Evolutionary conservation across 371 early-diverging fungal genomes (phyloP), one percentile per base, ranked within the genome.

Genomic region (Mucor irregularis): DNA sequence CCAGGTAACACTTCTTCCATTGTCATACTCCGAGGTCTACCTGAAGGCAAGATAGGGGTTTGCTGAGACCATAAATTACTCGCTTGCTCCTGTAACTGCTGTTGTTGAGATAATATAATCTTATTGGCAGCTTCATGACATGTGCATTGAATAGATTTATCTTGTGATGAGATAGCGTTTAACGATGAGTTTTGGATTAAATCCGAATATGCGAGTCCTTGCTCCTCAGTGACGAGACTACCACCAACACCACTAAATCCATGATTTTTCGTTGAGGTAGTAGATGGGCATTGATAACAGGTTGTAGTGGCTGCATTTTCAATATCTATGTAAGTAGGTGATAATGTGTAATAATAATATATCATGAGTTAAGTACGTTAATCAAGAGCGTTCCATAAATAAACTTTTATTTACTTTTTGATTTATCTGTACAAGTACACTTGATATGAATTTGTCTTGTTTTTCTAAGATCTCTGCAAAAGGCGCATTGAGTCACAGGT

Each of bases 401-500:
- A n/a, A n/a, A n/a, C n/a, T n/a, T n/a, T n/a, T 21, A 30, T n/a
- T 31, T 56, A 56, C 56, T 55, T 55, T 62, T 56, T 5, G 17
- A 29, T 26, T 62, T 58, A 16, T 85, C 77, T 31, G 69, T 63
- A 61, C 88, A 89, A 17, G 74, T 68, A 48, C 90, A 89, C 61
- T 84, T 83, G 11, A 83, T 78, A 62, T 84, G 85, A n/a, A 83
- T 73, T 62, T 86, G 86, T 44, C 79, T 76, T 8, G 81, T 79
- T 59, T 81, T 84, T 51, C 88, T 77, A 37, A 85, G 70, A 46
- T 85, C 82, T 38, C 84, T 80, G 62, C 90, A 89, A 68, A 78
- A 78, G 28, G 68, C 53, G 60, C 90, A 89, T 64, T 89, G 90
- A 17, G 85, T 83, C 16, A 82, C 72, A 5, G 90, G 90, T 21